Percentiles rank a stretch among this genome's conserved stretches.
Evolutionary conservation across 306 rosid species (phyloP).

Genomic region (Vicia villosa): DNA sequence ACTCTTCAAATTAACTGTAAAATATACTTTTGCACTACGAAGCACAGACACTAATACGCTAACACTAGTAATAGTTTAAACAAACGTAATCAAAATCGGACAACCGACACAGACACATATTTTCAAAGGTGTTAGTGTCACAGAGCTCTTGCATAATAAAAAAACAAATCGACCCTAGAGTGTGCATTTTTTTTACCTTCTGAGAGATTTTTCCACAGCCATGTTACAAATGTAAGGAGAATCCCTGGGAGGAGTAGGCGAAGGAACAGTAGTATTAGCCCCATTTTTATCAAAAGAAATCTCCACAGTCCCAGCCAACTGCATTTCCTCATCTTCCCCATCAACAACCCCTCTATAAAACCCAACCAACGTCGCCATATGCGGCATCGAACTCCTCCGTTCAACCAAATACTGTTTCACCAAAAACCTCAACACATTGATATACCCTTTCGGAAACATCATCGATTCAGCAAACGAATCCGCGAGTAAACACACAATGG

Average conservation of each 20-base stretch:
- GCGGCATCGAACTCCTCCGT: constrained; percentile 63
- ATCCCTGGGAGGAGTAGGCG: constrained; percentile 78
- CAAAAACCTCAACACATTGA: constrained; percentile 55
- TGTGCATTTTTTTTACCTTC: constrained; percentile 50
- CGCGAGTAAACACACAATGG: constrained; percentile 64
- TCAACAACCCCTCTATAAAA: constrained; percentile 51
- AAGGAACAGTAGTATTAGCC: constrained; percentile 69
- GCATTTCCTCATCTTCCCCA: constrained; percentile 30
- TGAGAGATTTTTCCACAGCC: constrained; percentile 61
- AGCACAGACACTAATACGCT: too few species aligned
- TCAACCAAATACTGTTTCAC: constrained; percentile 79
- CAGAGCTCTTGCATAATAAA: too few species aligned
- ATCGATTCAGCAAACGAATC: constrained; percentile 82
- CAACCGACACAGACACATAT: too few species aligned
- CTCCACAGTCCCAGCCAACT: constrained; percentile 90
- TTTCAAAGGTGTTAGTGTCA: too few species aligned
- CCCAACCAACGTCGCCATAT: constrained; percentile 75
- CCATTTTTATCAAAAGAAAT: constrained; percentile 71
- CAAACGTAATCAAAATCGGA: too few species aligned
- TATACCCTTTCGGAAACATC: constrained; percentile 63
- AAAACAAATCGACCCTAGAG: not conserved
- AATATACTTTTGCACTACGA: not conserved
- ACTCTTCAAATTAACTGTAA: not conserved
- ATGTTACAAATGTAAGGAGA: constrained; percentile 79
- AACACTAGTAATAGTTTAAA: too few species aligned